Conservation (phyloP, 768 basidiomycete species). For the Mycena albidolilacea region DNA sequence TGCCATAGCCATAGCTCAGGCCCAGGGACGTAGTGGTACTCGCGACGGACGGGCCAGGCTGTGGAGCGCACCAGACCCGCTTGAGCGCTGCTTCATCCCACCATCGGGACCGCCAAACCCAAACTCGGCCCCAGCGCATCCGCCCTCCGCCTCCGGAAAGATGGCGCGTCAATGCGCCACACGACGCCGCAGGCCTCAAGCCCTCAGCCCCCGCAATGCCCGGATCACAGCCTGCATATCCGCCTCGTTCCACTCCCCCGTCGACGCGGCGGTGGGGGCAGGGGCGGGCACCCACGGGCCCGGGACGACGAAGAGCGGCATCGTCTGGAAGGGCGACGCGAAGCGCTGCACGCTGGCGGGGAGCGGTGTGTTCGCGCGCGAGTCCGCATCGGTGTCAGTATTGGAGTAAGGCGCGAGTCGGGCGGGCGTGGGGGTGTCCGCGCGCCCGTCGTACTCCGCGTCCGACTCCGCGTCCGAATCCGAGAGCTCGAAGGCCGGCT, state of each 20-base stretch:
- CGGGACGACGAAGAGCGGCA: conserved; percentile 25
- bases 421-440: conserved; percentile 9
- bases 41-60: too few species aligned
- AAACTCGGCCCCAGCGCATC: conserved; percentile 10
- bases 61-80: too few species aligned
- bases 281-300: conserved; percentile 14
- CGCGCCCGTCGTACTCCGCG: neutral
- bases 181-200: neutral
- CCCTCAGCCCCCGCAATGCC: conserved; percentile 19
- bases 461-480: conserved; percentile 7
- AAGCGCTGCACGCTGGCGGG: conserved; percentile 22
- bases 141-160: neutral
- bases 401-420: too few species aligned
- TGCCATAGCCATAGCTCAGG: too few species aligned
- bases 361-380: neutral
- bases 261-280: conserved; percentile 10
- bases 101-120: too few species aligned
- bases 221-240: conserved; percentile 34
- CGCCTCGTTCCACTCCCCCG: conserved; percentile 35
- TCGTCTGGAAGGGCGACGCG: conserved; percentile 26
- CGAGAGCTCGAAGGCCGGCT: neutral
- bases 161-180: neutral
- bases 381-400: neutral
- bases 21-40: too few species aligned
- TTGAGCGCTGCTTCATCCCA: too few species aligned